Percentiles rank a stretch among this genome's conserved stretches.
These are phyloP conservation scores for Physaria fendleri DNA, from an alignment of 345 rosid genomes.

Conservation along the genomic window DNA sequence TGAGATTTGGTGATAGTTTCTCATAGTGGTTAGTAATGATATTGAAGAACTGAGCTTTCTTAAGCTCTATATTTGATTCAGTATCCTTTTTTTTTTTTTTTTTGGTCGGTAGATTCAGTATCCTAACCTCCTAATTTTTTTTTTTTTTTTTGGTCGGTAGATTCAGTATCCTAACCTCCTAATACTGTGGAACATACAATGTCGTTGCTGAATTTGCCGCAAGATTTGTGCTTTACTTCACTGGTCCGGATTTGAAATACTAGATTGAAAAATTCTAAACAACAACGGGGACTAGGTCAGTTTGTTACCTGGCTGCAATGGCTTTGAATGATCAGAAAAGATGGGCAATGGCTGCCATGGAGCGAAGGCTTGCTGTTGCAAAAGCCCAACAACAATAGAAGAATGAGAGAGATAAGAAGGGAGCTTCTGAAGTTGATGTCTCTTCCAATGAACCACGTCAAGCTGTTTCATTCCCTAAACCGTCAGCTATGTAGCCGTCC, in stretches of 20 bases:
- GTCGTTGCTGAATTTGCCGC: not conserved
- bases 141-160: too few species aligned
- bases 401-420: constrained; percentile 28
- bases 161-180: not conserved
- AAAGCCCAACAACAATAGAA: constrained; percentile 48
- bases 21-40: not conserved
- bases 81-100: too few species aligned
- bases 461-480: constrained; percentile 21
- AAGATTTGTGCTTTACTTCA: not conserved
- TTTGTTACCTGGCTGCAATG: constrained; percentile 12
- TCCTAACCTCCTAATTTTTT: not conserved
- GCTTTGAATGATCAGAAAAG: constrained; percentile 38
- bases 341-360: constrained; percentile 51
- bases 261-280: not conserved
- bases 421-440: not conserved
- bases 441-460: constrained; percentile 15
- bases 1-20: not conserved
- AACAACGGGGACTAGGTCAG: not conserved
- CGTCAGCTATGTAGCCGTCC: too few species aligned
- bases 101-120: too few species aligned
- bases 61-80: not conserved
- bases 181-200: not conserved
- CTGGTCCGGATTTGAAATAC: not conserved
- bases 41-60: not conserved
- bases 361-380: constrained; percentile 48